Conservation (phyloP, 331 rosid species). For the Quercus tomentella region DNA sequence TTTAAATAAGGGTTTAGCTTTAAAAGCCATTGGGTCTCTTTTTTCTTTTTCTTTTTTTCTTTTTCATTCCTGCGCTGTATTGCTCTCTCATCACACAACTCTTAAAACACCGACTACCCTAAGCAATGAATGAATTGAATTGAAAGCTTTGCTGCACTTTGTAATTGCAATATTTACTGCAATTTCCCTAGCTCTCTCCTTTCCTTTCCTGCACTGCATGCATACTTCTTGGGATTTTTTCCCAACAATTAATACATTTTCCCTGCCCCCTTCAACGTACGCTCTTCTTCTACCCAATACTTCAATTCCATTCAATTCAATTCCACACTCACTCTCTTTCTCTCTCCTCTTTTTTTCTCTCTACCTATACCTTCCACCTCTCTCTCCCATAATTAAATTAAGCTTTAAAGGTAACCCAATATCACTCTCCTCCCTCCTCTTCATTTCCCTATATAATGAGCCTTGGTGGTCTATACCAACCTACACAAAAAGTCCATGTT, state of each 20-base stretch:
- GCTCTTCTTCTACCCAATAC: constrained; percentile 73
- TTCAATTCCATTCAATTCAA: constrained; percentile 42
- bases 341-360: constrained; percentile 28
- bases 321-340: constrained; percentile 6
- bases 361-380: constrained; percentile 42
- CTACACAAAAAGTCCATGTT: constrained; percentile 24
- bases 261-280: constrained; percentile 74
- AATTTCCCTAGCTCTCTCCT: constrained; percentile 39
- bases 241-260: constrained; percentile 72
- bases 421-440: constrained; percentile 33
- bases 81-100: constrained; percentile 13
- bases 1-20: constrained; percentile 36
- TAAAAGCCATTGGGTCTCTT: constrained; percentile 34
- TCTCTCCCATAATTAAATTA: constrained; percentile 58
- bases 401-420: constrained; percentile 39
- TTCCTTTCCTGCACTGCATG: constrained; percentile 28
- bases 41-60: neutral
- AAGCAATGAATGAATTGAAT: constrained; percentile 65
- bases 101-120: constrained; percentile 63
- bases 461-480: constrained; percentile 32
- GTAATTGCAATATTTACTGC: constrained; percentile 63
- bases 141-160: constrained; percentile 42
- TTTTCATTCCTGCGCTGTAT: too few relatives aligned
- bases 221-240: constrained; percentile 63
- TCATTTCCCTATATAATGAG: constrained; percentile 45